phyloP scores from a whole-genome alignment of 306 rosid genomes.

The Fagus crenata region DNA sequence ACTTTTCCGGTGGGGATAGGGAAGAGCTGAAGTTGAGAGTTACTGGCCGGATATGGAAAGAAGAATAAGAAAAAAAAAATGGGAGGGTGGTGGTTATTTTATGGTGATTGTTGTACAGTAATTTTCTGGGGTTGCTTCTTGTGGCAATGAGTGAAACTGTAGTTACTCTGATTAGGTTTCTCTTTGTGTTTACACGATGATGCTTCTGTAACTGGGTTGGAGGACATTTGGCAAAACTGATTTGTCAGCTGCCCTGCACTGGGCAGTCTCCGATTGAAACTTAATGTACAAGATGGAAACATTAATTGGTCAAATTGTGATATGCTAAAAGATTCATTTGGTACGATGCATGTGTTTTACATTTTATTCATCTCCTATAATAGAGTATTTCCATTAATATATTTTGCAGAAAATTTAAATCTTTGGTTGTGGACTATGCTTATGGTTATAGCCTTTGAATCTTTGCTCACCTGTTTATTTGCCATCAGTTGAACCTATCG shows the following conservation, averaged over 20 bases:
- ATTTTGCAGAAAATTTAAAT: background rate
- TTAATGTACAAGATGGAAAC: constrained; percentile 2
- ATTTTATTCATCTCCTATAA: background rate
- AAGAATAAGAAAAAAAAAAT: constrained; percentile 60
- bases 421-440: background rate
- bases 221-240: constrained; percentile 5
- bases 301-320: constrained; percentile 1
- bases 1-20: constrained; percentile 83
- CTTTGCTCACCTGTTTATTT: too few relatives aligned
- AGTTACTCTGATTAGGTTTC: background rate
- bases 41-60: constrained; percentile 96
- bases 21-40: constrained; percentile 81
- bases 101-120: constrained; percentile 52
- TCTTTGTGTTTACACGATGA: background rate
- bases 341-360: background rate
- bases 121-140: constrained; percentile 3
- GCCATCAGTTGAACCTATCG: too few relatives aligned
- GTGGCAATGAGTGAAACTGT: constrained; percentile 7
- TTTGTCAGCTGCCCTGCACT: constrained; percentile 3
- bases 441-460: background rate
- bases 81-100: constrained; percentile 17
- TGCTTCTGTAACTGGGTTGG: constrained; percentile 14
- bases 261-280: background rate
- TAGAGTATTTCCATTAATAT: background rate
- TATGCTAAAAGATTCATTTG: background rate